Evolutionary conservation across 441 rosid genomes (phyloP).

Genomic region (Syzygium syzygioides): DNA sequence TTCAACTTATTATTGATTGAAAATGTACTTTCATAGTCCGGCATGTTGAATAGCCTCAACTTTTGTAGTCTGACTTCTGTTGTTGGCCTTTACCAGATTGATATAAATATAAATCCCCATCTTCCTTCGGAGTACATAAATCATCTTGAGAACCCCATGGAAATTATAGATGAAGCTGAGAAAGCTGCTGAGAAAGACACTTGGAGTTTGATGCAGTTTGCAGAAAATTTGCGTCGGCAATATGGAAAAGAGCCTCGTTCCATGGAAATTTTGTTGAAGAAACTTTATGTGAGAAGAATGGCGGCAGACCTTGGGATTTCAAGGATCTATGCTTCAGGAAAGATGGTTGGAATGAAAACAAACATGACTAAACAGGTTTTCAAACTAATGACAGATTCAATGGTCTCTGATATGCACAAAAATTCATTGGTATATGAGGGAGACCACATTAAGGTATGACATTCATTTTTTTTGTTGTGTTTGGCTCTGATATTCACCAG

Average conservation of each 20-base stretch:
- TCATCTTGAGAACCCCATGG: conserved; percentile 88
- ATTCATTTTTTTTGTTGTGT: not conserved
- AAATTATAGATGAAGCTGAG: conserved; percentile 72
- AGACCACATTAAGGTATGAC: conserved; percentile 72
- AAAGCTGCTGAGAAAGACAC: conserved; percentile 81
- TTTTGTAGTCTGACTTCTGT: not conserved
- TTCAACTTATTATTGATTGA: not conserved
- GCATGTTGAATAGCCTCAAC: not conserved
- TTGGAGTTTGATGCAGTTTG: conserved; percentile 88
- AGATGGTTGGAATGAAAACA: conserved; percentile 85
- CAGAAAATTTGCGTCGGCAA: conserved; percentile 80
- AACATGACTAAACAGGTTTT: conserved; percentile 77
- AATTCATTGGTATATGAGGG: conserved; percentile 61
- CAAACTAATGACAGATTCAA: conserved; percentile 74
- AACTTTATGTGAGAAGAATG: conserved; percentile 90
- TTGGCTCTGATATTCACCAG: not conserved
- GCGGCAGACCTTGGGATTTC: conserved; percentile 94
- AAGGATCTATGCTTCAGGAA: conserved; percentile 73
- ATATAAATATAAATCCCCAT: conserved; percentile 65
- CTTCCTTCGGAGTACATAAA: conserved; percentile 93
- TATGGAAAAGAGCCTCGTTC: conserved; percentile 90
- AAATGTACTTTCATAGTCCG: not conserved
- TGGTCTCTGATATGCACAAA: conserved; percentile 59
- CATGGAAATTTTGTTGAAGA: conserved; percentile 86
- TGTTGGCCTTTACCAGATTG: conserved; percentile 44